Evolutionary conservation across 192 early-diverging fungal species (phyloP).

Genomic region (Coemansia sp.): DNA sequence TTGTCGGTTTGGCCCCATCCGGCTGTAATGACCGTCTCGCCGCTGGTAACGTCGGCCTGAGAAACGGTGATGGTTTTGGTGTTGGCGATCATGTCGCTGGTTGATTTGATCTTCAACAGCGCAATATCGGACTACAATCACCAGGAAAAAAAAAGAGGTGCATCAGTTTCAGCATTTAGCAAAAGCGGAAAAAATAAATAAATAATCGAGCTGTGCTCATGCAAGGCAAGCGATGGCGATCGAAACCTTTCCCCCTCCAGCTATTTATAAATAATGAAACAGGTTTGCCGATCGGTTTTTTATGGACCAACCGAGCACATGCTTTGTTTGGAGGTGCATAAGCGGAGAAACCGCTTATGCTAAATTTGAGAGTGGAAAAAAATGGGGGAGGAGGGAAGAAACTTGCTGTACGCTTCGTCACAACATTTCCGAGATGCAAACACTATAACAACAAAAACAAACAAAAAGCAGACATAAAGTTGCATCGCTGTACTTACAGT

Average conservation of each 20-base stretch:
- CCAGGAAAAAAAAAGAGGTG: background rate
- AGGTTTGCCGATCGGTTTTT: background rate
- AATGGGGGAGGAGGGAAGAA: background rate
- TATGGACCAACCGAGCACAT: background rate
- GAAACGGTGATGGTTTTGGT: slow-evolving; percentile 28
- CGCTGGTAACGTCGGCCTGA: slow-evolving; percentile 16
- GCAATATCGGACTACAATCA: slow-evolving; percentile 49
- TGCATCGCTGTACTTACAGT: slow-evolving; percentile 35
- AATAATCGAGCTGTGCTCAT: background rate
- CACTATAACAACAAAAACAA: background rate
- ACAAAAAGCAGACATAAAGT: background rate
- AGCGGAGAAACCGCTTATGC: slow-evolving; percentile 1
- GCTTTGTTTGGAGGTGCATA: background rate
- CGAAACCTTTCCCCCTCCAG: background rate
- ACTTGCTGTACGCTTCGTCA: background rate
- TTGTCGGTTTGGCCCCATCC: slow-evolving; percentile 51
- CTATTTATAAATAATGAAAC: background rate
- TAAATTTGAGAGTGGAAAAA: no score
- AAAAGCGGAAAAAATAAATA: background rate
- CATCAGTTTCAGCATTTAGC: no score
- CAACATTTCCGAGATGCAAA: slow-evolving; percentile 1
- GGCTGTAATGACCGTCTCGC: slow-evolving; percentile 32
- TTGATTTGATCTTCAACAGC: slow-evolving; percentile 41
- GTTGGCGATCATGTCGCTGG: slow-evolving; percentile 24
- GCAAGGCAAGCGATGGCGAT: background rate